These are phyloP conservation scores for Mycena sp. DNA, from an alignment of 1,284 basidiomycete species.

Conservation along the genomic window DNA sequence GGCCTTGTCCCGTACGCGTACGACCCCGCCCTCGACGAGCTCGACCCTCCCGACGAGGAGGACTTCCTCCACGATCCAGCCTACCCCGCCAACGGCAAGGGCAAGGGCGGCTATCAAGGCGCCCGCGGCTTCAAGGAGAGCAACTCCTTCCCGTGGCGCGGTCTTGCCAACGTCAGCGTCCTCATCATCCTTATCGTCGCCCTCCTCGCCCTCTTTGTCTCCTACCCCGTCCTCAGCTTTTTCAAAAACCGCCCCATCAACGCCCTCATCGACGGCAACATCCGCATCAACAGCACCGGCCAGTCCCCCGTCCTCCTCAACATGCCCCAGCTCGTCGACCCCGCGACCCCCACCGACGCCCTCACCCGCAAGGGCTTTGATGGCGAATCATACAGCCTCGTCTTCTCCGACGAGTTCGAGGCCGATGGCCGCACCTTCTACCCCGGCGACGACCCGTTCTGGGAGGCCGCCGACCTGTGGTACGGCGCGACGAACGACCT, in stretches of 20 bases:
- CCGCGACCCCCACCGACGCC: conserved; percentile 67
- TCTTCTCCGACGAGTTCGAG: conserved; percentile 90
- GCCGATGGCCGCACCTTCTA: conserved; percentile 75
- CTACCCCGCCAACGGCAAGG: conserved; percentile 42
- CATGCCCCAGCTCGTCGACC: conserved; percentile 73
- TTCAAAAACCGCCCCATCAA: conserved; percentile 57
- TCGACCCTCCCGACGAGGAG: conserved; percentile 71
- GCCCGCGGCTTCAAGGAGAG: conserved; percentile 39
- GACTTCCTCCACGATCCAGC: conserved; percentile 69
- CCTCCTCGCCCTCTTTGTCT: conserved; percentile 74
- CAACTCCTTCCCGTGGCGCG: conserved; percentile 27
- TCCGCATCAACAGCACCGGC: conserved; percentile 73
- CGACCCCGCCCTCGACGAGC: conserved; percentile 66
- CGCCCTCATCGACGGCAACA: conserved; percentile 67
- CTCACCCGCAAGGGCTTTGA: conserved; percentile 73
- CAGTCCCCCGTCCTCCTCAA: conserved; percentile 48
- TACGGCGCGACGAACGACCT: conserved; percentile 59
- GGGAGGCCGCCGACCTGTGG: conserved; percentile 66
- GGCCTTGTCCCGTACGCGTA: conserved; percentile 75
- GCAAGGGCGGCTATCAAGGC: conserved; percentile 21
- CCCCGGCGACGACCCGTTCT: conserved; percentile 76
- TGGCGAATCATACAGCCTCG: conserved; percentile 68
- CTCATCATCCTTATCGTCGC: conserved; percentile 45
- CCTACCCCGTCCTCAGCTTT: conserved; percentile 79
- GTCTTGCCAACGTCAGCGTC: conserved; percentile 27